phyloP scores from a whole-genome alignment of 768 basidiomycete genomes.

The Pholiota molesta region DNA sequence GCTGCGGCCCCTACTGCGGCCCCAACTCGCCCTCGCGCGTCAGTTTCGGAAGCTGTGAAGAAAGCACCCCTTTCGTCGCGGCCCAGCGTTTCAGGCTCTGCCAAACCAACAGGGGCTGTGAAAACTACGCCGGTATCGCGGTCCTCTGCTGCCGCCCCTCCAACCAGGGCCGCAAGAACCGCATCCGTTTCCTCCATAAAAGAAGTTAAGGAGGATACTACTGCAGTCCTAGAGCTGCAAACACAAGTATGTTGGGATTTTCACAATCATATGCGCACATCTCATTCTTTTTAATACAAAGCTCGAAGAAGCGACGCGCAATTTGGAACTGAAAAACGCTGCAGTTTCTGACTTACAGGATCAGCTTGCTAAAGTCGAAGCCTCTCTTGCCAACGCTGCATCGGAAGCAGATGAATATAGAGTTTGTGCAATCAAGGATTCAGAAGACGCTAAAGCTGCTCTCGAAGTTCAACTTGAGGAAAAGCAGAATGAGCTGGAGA shows the following conservation, averaged over 20 bases:
- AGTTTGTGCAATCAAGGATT: slow-evolving; percentile 40
- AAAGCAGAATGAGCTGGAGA: slow-evolving; percentile 42
- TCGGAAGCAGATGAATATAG: slow-evolving; percentile 53
- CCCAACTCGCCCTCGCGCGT: slow-evolving; percentile 60
- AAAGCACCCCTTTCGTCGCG: slow-evolving; percentile 47
- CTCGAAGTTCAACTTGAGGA: slow-evolving; percentile 53
- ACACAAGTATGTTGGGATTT: slow-evolving; percentile 48
- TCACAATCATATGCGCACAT: slow-evolving; percentile 4
- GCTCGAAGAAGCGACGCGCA: slow-evolving; percentile 63
- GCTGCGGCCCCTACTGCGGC: slow-evolving; percentile 32
- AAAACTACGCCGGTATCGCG: slow-evolving; percentile 33
- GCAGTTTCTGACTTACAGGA: slow-evolving; percentile 54
- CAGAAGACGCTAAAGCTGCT: slow-evolving; percentile 51
- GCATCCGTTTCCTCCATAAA: slow-evolving; percentile 76
- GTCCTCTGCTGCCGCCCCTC: slow-evolving; percentile 33
- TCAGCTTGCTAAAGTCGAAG: slow-evolving; percentile 51
- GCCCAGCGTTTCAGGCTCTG: slow-evolving; percentile 41
- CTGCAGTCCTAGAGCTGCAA: slow-evolving; percentile 59
- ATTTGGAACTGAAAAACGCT: slow-evolving; percentile 54
- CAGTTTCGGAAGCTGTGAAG: slow-evolving; percentile 67
- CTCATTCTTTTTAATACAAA: slow-evolving; percentile 27
- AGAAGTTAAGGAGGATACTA: slow-evolving; percentile 61
- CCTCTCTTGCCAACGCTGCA: slow-evolving; percentile 46
- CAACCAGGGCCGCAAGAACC: slow-evolving; percentile 47
- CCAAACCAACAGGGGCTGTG: slow-evolving; percentile 34